Base-by-base conservation (phyloP, 2,329 filamentous ascomycete species). In the Stachybotrys chlorohalonatus region DNA sequence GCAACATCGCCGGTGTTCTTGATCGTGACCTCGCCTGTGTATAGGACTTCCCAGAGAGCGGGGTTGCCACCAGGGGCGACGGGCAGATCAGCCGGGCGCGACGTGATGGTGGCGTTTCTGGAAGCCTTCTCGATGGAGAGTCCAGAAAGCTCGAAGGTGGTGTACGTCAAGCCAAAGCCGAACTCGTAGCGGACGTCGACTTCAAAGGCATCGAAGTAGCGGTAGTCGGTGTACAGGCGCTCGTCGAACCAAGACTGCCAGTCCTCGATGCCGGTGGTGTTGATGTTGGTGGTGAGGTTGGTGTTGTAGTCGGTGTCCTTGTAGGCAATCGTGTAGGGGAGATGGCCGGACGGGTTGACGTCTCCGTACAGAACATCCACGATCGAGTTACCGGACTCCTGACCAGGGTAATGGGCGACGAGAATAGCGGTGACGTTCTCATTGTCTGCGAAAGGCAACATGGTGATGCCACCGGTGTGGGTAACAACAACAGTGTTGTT, bases 401-500 rank as follows among this genome's bases (percentile, higher is more conserved):
- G 82, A 0, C 85, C 85, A 0, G 84, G 84, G 0, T 86, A 70
- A 61, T 86, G 84, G 5, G 81, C 84, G 59, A 82, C 82, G 0
- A 88, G 73, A 15, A 88, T 70, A 1, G 78, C 83, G 0, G 83
- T 86, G 39, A 88, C 77, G 57, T 87, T 87, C 7, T 75, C 70
- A 55, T 88, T 77, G 51, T 86, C 78, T 56, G 83, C 73, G 72
- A 82, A 88, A 1, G 72, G 69, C 56, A 86, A 83, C 0, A 87
- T 78, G 0, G 84, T 66, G 9, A 79, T 72, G 0, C 84, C 84
- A 1, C 83, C 82, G 47, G 85, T 86, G 66, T 87, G 84, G 6
- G 87, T 73, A 1, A 86, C 72, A 0, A 87, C 84, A 16, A 87
- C 74, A 1, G 84, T 86, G 57, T 82, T 85, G 58, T 72, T 74